Base-by-base conservation (phyloP, 345 rosid species). In the Citrus inodora region DNA sequence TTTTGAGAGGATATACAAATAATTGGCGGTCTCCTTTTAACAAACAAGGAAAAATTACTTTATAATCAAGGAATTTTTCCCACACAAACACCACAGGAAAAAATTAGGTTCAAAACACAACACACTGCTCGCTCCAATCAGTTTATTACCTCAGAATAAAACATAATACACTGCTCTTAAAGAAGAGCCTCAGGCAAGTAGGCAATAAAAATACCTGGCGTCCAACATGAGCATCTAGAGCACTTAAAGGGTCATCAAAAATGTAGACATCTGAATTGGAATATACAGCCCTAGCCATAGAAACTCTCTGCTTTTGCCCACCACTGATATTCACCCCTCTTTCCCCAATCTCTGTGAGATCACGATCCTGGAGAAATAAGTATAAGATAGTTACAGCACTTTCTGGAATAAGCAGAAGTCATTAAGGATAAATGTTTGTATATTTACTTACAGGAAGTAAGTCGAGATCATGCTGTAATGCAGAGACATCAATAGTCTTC, bases 281-380 rank as follows among this genome's bases (percentile, higher is more conserved):
- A 86, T 96, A 96, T 74, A 96, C 89, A 80, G 99, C 99, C 80
- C 99, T 89, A 56, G 99, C 99, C 97, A 96, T 90, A 61, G 99
- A 94, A 82, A 96, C 92, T 87, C 99, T 94, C 85, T 94, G 99
- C 87, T 96, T 96, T 72, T 96, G 99, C 82, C 99, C 99, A 74
- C 99, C 99, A 81, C 99, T 96, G 38, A 96, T 91, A 85, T 96
- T 96, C 67, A 96, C 99, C 77, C 99, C 99, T 82, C 99, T 92
- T 85, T 96, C 99, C 77, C 98, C 99, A 81, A 96, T 96, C 90
- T 96, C 99, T 0, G 98, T 89, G 72, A 88, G 86, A 89, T 96
- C 99, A 79, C 87, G 92, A 21, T 93, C 97, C 99, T 96, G 84
- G 73, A 75, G 73, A 80, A 42, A 63, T 6, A 24, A 37, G 65